phyloP scores from a whole-genome alignment of 1,284 basidiomycete species.

The Hymenochaete sp. region DNA sequence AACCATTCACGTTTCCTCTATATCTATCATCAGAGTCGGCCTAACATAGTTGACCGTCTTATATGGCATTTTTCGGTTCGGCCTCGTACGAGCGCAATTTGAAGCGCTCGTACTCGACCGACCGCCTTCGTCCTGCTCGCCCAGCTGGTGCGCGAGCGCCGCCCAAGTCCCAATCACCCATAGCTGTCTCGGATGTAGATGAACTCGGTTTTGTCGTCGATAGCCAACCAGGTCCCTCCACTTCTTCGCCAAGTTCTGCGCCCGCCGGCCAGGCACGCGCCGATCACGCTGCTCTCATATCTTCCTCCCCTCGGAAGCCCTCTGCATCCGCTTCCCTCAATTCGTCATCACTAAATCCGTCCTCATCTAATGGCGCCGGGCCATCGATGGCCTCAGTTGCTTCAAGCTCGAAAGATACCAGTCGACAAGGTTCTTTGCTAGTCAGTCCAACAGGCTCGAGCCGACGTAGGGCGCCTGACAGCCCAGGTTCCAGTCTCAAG shows the following conservation, averaged over 20 bases:
- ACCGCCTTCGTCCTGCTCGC: slow-evolving; percentile 8
- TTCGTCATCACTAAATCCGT: neutral
- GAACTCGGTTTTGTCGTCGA: neutral
- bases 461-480: no score
- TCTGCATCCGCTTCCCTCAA: neutral
- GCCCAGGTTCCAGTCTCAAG: no score
- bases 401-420: no score
- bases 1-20: no score
- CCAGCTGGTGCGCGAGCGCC: neutral
- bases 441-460: no score
- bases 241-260: slow-evolving; percentile 3
- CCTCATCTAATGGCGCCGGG: neutral
- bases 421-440: no score
- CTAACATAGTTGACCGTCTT: no score
- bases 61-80: slow-evolving; percentile 16
- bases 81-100: slow-evolving; percentile 9
- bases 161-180: neutral
- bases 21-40: no score
- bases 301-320: neutral
- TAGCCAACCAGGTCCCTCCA: neutral
- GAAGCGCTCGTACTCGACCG: slow-evolving; percentile 14
- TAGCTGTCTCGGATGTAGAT: neutral
- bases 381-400: no score
- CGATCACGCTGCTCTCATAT: neutral
- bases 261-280: no score